phyloP scores from a whole-genome alignment of 306 rosid species.

The Clitoria ternatea region DNA sequence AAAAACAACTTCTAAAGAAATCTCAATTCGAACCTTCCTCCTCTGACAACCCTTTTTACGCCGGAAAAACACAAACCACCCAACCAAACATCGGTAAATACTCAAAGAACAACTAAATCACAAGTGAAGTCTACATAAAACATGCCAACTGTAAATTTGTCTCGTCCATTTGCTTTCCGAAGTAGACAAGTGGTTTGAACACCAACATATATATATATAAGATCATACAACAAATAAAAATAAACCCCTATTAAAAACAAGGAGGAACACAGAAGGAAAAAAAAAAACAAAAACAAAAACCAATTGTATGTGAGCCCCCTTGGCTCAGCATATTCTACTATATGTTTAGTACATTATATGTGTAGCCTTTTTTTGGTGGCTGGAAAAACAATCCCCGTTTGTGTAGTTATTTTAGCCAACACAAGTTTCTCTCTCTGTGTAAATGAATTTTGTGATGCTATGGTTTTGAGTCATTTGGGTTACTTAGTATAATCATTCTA shows the following conservation, averaged over 20 bases:
- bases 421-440: conserved; percentile 45
- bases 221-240: background rate
- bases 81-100: too few relatives aligned
- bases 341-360: conserved; percentile 31
- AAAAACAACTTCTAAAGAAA: too few relatives aligned
- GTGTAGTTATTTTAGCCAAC: conserved; percentile 52
- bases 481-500: conserved; percentile 36
- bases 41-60: too few relatives aligned
- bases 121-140: background rate
- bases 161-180: conserved; percentile 23
- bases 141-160: background rate
- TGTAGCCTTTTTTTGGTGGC: conserved; percentile 34
- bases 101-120: background rate
- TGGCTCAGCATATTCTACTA: conserved; percentile 33
- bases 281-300: background rate
- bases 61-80: too few relatives aligned
- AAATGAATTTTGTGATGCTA: conserved; percentile 41
- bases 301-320: conserved; percentile 30
- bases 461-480: conserved; percentile 20
- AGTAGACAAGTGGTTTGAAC: conserved; percentile 15
- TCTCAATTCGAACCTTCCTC: too few relatives aligned
- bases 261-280: background rate
- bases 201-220: conserved; percentile 14
- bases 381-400: conserved; percentile 34
- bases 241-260: conserved; percentile 9